Conservation (phyloP, 1,139 yeast genomes). For the Yamadazyma triangularis region DNA sequence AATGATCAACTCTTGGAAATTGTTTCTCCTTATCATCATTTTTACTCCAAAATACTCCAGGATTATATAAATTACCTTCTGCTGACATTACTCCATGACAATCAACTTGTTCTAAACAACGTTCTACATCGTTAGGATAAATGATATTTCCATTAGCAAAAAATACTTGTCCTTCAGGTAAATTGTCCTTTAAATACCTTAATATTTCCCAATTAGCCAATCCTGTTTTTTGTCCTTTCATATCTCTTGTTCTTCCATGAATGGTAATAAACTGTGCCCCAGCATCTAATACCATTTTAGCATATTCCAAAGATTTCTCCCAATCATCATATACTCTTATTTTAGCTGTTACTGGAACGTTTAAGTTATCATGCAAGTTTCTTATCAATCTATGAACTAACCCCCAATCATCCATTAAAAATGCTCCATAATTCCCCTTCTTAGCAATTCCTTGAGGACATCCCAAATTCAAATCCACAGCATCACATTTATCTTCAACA, state of each 20-base stretch:
- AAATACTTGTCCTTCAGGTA: slow-evolving; percentile 81
- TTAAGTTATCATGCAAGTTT: slow-evolving; percentile 66
- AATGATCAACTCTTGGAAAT: slow-evolving; percentile 80
- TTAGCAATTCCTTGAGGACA: slow-evolving; percentile 98
- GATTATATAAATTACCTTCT: slow-evolving; percentile 90
- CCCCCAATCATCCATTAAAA: slow-evolving; percentile 96
- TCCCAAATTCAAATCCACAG: slow-evolving; percentile 91
- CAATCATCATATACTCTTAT: slow-evolving; percentile 85
- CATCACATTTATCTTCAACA: slow-evolving; percentile 87
- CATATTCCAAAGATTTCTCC: slow-evolving; percentile 81
- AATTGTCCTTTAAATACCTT: slow-evolving; percentile 67
- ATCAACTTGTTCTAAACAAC: slow-evolving; percentile 58
- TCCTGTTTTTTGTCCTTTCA: slow-evolving; percentile 96
- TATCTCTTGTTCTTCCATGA: slow-evolving; percentile 94
- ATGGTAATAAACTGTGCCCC: slow-evolving; percentile 95
- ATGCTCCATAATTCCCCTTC: slow-evolving; percentile 93
- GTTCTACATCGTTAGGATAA: slow-evolving; percentile 71
- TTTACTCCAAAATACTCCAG: slow-evolving; percentile 77
- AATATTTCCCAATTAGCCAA: slow-evolving; percentile 89
- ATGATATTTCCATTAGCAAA: slow-evolving; percentile 91
- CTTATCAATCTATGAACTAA: slow-evolving; percentile 67
- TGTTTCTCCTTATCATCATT: slow-evolving; percentile 53
- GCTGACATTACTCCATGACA: slow-evolving; percentile 98
- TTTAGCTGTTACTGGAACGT: slow-evolving; percentile 92
- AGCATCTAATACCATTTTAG: slow-evolving; percentile 84